Evolutionary conservation across 2,329 filamentous ascomycete genomes (phyloP).

Genomic region (Arthrobotrys conoides): DNA sequence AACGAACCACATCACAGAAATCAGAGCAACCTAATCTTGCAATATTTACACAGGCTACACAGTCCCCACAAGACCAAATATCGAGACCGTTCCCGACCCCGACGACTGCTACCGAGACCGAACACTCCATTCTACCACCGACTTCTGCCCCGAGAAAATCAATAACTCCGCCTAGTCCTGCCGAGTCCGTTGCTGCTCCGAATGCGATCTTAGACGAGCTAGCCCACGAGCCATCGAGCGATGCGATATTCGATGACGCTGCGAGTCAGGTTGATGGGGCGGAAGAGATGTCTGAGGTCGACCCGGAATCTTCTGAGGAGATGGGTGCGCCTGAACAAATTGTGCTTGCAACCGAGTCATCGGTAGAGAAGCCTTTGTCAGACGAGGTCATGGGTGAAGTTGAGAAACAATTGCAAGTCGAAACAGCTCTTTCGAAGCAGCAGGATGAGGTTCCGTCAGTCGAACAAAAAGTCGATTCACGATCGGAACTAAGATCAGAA

Average conservation of each 20-base stretch:
- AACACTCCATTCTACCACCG: conserved; percentile 32
- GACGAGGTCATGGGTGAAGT: conserved; percentile 56
- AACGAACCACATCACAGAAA: conserved; percentile 42
- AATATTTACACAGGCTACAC: conserved; percentile 48
- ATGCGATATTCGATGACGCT: conserved; percentile 22
- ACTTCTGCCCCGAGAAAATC: conserved; percentile 43
- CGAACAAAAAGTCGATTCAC: conserved; percentile 2
- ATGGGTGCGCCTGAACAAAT: not conserved
- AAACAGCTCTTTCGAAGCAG: conserved; percentile 57
- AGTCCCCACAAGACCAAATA: conserved; percentile 41
- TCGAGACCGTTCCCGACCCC: conserved; percentile 56
- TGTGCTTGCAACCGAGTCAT: not conserved
- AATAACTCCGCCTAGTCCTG: conserved; percentile 50
- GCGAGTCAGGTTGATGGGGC: conserved; percentile 1
- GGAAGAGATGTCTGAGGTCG: conserved; percentile 37
- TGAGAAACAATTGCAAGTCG: conserved; percentile 58
- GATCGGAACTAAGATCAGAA: not conserved
- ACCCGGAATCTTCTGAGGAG: not conserved
- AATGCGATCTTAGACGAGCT: conserved; percentile 1
- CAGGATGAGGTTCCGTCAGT: conserved; percentile 23
- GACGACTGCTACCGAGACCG: conserved; percentile 50
- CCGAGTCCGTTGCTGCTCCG: conserved; percentile 32
- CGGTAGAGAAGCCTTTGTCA: conserved; percentile 1
- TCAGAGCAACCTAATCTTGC: conserved; percentile 56
- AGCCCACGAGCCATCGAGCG: not conserved